Base-by-base conservation (phyloP, 169 alveolate species). In the Plasmodium fragile region DNA sequence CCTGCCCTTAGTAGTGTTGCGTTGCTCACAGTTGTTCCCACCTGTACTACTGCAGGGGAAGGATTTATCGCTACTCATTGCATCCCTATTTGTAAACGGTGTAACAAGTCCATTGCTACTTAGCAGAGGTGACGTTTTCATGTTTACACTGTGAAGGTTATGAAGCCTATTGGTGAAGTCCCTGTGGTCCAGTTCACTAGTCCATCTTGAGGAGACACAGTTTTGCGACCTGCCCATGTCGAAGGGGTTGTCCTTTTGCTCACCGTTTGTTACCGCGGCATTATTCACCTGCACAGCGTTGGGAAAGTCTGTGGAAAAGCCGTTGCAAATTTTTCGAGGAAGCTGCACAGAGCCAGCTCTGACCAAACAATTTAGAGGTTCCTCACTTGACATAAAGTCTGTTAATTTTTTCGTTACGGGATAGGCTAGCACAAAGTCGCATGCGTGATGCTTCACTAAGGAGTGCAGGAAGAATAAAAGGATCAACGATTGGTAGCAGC, bases 311-410 rank as follows among this genome's bases (percentile, higher is more conserved):
- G n/a, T n/a, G n/a, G n/a, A n/a, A n/a, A n/a, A n/a, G n/a, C n/a
- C n/a, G n/a, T 95, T 75, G 25, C 72, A 82, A 1, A 90, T 49
- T 34, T 73, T 55, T 4, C 83, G 69, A 25, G 93, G 79, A 25
- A 95, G 79, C n/a, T 43, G 18, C 10, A 95, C 94, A 55, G 95
- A 81, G 5, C 96, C 96, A 4, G 95, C 95, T 8, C 77, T 82
- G 13, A 92, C 53, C 7, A 95, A 73, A 13, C 96, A 95, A 3
- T 75, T 92, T 10, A 95, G 79, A 4, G 96, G 96, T n/a, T 92
- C 92, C 7, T 85, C 94, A 41, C 95, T 92, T 32, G 96, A 91
- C 96, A 95, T 92, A 41, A 95, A 95, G 28, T 53, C 83, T 0
- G 96, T 77, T 4, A 95, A 52, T 28, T 41, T 55, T 30, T 41